Base-by-base conservation (phyloP, 768 basidiomycete species). In the Leccinum olivaceopallidum region DNA sequence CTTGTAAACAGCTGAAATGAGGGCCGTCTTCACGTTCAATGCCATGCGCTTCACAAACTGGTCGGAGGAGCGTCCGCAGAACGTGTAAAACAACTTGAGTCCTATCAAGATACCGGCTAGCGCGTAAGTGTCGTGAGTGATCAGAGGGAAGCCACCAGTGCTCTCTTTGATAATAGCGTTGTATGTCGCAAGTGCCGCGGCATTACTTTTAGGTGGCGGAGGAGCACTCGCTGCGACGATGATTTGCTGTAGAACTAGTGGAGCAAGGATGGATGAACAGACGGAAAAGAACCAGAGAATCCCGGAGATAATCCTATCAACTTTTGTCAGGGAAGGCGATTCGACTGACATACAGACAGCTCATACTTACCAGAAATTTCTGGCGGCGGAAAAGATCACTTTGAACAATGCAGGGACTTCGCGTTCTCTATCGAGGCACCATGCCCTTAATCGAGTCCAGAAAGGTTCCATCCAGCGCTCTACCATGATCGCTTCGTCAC, bases 141-240 rank as follows among this genome's bases (percentile, higher is more conserved):
- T 65, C 6, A 72, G 64, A 44, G 71, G 71, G 51, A 72, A 71
- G 30, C 71, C 71, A n/a, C 71, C 71, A 4, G 71, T 72, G n/a
- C 42, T 44, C 39, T 52, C 24, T 60, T 69, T 50, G 26, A 72
- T 71, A 9, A n/a, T 51, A 5, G 62, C 39, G 14, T 59, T 65
- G 44, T 61, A 72, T 55, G 62, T 63, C 10, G 67, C 65, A 10
- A 72, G 62, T 2, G 63, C 67, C 18, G 66, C 63, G n/a, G 65
- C 60, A n/a, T 63, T 59, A 14, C 63, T 61, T n/a, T 14, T 47
- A 24, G 71, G 71, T 20, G 60, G 61, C 24, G 60, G 49, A 28
- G 61, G 63, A 44, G 71, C 69, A 28, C 58, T 66, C 5, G 54
- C 55, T 16, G 63, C 65, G n/a, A 72, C 63, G 18, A 70, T 71